phyloP scores from a whole-genome alignment of 805 yeast genomes.

The Saturnispora galanensis region DNA sequence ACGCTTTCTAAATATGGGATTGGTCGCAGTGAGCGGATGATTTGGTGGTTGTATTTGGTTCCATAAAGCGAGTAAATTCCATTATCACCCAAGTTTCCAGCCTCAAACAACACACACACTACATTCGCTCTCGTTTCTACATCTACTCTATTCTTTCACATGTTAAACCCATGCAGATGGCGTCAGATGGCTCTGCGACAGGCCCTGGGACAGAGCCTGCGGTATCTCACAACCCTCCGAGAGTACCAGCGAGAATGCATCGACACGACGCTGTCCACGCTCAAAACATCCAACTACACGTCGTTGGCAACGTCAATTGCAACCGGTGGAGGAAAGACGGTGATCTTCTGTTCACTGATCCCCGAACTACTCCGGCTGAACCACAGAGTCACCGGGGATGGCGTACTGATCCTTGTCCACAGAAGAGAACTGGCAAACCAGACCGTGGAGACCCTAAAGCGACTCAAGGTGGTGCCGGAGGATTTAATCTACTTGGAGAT shows the following conservation, averaged over 20 bases:
- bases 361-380: constrained; percentile 26
- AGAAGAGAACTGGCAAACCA: constrained; percentile 71
- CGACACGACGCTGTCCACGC: constrained; percentile 38
- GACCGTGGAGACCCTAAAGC: constrained; percentile 42
- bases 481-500: constrained; percentile 42
- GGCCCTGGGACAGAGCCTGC: too few species aligned
- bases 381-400: constrained; percentile 24
- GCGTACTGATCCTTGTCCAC: constrained; percentile 62
- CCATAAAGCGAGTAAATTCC: too few species aligned
- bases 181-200: too few species aligned
- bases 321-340: constrained; percentile 94
- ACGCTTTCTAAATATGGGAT: too few species aligned
- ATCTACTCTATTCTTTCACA: too few species aligned
- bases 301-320: constrained; percentile 79
- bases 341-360: constrained; percentile 55
- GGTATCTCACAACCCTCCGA: not conserved
- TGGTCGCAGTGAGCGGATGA: too few species aligned
- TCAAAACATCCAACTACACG: constrained; percentile 24
- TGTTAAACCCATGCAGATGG: too few species aligned
- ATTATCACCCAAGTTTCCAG: too few species aligned
- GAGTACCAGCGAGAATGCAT: constrained; percentile 67
- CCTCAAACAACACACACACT: too few species aligned
- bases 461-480: constrained; percentile 23
- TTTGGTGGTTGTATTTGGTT: too few species aligned
- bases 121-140: too few species aligned